phyloP scores from a whole-genome alignment of 1,284 basidiomycete genomes.

The Cystobasidium sp. region DNA sequence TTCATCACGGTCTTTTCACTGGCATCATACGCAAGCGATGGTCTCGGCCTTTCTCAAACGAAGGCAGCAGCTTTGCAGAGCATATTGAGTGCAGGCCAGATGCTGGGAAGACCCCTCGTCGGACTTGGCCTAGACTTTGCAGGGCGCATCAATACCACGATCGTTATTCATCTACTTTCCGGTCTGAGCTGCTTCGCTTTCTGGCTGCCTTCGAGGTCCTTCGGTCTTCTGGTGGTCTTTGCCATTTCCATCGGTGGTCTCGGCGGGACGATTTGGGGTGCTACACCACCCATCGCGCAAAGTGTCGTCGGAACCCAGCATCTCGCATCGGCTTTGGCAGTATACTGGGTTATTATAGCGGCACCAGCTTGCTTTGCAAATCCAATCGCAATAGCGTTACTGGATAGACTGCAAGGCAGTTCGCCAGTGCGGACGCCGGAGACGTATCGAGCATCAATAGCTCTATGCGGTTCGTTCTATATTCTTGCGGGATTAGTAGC shows the following conservation, averaged over 20 bases:
- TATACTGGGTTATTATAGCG: constrained; percentile 58
- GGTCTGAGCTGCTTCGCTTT: constrained; percentile 58
- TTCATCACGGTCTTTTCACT: constrained; percentile 60
- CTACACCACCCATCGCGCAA: constrained; percentile 55
- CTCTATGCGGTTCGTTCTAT: constrained; percentile 27
- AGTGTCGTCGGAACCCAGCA: constrained; percentile 58
- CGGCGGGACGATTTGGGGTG: constrained; percentile 44
- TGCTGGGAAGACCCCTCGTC: constrained; percentile 59
- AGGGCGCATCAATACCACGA: constrained; percentile 59
- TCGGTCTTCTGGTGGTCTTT: constrained; percentile 58
- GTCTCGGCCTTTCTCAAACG: constrained; percentile 57
- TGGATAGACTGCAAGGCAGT: constrained; percentile 55
- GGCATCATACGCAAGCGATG: constrained; percentile 59
- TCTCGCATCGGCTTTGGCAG: constrained; percentile 57
- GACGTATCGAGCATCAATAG: constrained; percentile 27
- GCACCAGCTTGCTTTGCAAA: constrained; percentile 56
- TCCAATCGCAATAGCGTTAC: constrained; percentile 58
- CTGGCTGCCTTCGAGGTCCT: constrained; percentile 58
- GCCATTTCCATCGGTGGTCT: constrained; percentile 57
- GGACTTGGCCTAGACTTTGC: constrained; percentile 58
- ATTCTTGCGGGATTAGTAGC: constrained; percentile 18
- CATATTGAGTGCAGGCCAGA: constrained; percentile 59
- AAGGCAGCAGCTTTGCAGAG: constrained; percentile 59
- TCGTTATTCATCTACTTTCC: constrained; percentile 57
- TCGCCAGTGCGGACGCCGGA: constrained; percentile 44